phyloP scores from a whole-genome alignment of 352 stramenopile genomes.

The Blastocystis sp. region DNA sequence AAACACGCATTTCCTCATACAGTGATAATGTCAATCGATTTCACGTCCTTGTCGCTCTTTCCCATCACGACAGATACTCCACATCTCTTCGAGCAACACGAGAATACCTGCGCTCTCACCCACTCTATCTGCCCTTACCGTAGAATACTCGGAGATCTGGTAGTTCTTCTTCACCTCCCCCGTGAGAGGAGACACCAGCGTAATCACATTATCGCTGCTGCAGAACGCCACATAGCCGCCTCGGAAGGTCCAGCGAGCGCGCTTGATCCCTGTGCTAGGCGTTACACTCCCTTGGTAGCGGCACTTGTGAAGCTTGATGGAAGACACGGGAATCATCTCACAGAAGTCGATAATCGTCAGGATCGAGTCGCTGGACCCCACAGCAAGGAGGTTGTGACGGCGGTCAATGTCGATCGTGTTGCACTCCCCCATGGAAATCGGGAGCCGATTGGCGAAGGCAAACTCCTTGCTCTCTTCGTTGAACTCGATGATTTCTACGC shows the following conservation, averaged over 20 bases:
- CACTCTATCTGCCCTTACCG: neutral
- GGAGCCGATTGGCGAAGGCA: neutral
- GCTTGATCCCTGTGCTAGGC: neutral
- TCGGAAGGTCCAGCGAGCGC: conserved; percentile 18
- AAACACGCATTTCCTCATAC: conserved; percentile 33
- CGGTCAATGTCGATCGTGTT: conserved; percentile 60
- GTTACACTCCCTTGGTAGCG: neutral
- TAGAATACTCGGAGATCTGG: conserved; percentile 16
- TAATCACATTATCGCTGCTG: conserved; percentile 3
- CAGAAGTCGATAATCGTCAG: neutral
- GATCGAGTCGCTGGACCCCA: conserved; percentile 33
- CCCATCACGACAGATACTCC: too few species aligned
- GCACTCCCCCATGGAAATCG: conserved; percentile 14
- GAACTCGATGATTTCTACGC: conserved; percentile 41
- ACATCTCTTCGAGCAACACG: conserved; percentile 10
- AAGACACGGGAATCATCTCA: conserved; percentile 38
- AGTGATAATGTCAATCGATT: conserved; percentile 38
- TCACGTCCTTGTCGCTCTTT: neutral
- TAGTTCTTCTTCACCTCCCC: conserved; percentile 18
- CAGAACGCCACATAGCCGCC: conserved; percentile 23
- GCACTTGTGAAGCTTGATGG: conserved; percentile 34
- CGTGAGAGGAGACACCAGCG: neutral
- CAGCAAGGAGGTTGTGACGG: neutral
- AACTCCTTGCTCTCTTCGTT: neutral
- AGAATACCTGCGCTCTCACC: neutral